phyloP scores from a whole-genome alignment of 805 yeast species.

The Spathaspora arborariae region DNA sequence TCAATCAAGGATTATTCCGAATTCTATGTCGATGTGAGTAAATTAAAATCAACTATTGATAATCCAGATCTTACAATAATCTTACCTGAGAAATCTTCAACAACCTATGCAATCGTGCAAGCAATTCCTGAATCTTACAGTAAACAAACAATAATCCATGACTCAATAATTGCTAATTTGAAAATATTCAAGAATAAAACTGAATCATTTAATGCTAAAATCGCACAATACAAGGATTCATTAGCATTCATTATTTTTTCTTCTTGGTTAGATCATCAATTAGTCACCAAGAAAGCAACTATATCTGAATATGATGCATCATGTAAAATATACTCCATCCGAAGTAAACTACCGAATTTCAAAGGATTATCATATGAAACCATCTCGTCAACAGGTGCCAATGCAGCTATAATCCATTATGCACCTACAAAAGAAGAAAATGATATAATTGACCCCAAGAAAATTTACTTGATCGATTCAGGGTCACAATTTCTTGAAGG shows the following conservation, averaged over 20 bases:
- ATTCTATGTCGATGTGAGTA: slow-evolving; percentile 55
- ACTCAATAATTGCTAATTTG: slow-evolving; percentile 40
- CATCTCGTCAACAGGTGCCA: slow-evolving; percentile 71
- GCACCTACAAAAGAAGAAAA: slow-evolving; percentile 60
- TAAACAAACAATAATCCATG: slow-evolving; percentile 18
- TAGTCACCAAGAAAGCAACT: slow-evolving; percentile 34
- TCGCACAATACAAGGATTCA: slow-evolving; percentile 83
- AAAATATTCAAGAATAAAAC: slow-evolving; percentile 73
- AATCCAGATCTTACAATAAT: slow-evolving; percentile 18
- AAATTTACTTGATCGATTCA: slow-evolving; percentile 77
- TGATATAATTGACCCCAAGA: slow-evolving; percentile 58
- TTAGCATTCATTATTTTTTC: slow-evolving; percentile 68
- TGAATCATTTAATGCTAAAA: slow-evolving; percentile 68
- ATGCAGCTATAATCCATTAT: slow-evolving; percentile 74
- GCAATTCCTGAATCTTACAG: slow-evolving; percentile 28
- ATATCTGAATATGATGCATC: slow-evolving; percentile 68
- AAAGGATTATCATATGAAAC: slow-evolving; percentile 73
- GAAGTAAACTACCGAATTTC: slow-evolving; percentile 52
- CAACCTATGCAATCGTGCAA: slow-evolving; percentile 29
- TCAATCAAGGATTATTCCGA: slow-evolving; percentile 48
- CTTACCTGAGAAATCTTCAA: slow-evolving; percentile 26
- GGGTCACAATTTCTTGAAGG: slow-evolving; percentile 94
- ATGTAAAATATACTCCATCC: slow-evolving; percentile 50
- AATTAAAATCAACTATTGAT: slow-evolving; percentile 17
- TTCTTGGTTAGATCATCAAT: slow-evolving; percentile 73